Conservation (phyloP, 2,329 filamentous ascomycete species). For the Penicillium brevicompactum region DNA sequence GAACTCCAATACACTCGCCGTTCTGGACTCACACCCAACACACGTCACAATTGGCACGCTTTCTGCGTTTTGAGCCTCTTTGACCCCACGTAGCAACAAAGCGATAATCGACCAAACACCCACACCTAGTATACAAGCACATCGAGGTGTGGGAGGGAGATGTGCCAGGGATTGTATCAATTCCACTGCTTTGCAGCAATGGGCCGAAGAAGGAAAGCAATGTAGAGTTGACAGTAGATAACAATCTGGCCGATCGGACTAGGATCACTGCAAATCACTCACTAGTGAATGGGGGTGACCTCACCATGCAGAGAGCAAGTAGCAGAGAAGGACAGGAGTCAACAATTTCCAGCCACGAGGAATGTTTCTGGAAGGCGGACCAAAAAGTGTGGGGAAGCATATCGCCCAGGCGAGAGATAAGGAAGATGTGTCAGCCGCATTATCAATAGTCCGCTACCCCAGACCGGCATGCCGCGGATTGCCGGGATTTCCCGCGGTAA, state of each 20-base stretch:
- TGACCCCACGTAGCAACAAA: slow-evolving; percentile 38
- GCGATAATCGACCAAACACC: slow-evolving; percentile 40
- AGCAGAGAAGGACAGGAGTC: background rate
- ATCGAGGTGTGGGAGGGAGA: slow-evolving; percentile 37
- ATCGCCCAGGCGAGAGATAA: slow-evolving; percentile 13
- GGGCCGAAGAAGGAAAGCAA: slow-evolving; percentile 9
- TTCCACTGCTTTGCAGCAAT: slow-evolving; percentile 18
- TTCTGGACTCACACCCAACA: slow-evolving; percentile 12
- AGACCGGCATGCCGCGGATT: slow-evolving; percentile 19
- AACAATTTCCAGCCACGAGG: slow-evolving; percentile 6
- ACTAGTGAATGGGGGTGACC: background rate
- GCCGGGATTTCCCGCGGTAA: slow-evolving; percentile 5
- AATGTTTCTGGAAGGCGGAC: slow-evolving; percentile 9
- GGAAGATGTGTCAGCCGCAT: slow-evolving; percentile 21
- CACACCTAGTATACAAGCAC: slow-evolving; percentile 36
- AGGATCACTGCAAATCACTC: background rate
- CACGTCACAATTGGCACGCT: slow-evolving; percentile 17
- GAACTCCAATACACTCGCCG: background rate
- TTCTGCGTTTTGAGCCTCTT: slow-evolving; percentile 30
- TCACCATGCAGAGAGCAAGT: background rate
- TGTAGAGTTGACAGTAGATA: background rate
- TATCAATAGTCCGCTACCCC: slow-evolving; percentile 11
- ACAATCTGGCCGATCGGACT: slow-evolving; percentile 10
- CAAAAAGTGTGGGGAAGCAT: slow-evolving; percentile 27
- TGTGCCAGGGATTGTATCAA: slow-evolving; percentile 15